Percentiles rank a stretch among this genome's conserved stretches.
Conservation (phyloP, 2,329 filamentous ascomycete genomes). For the Xylogone sp. region DNA sequence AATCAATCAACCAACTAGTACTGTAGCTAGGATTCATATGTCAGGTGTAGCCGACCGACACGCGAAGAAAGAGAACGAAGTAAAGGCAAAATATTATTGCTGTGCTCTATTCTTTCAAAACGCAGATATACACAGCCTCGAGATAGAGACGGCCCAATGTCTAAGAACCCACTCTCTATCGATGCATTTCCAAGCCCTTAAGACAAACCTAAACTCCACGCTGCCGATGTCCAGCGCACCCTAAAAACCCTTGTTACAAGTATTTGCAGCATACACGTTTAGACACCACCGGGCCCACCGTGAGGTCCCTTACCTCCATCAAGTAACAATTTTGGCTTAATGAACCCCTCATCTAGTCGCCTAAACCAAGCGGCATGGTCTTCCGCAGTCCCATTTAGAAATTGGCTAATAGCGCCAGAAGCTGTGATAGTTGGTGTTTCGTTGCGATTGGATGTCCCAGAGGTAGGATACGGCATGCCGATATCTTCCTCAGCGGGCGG, state of each 20-base stretch:
- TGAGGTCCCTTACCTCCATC: conserved; percentile 51
- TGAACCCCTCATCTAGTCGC: conserved; percentile 92
- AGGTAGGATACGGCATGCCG: conserved; percentile 25
- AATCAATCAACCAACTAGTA: too few relatives aligned
- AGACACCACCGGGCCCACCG: conserved; percentile 19
- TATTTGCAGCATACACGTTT: neutral
- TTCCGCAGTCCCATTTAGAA: conserved; percentile 73
- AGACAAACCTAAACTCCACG: conserved; percentile 91
- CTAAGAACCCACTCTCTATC: neutral
- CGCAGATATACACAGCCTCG: neutral
- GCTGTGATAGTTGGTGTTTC: conserved; percentile 56
- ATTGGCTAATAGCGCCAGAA: conserved; percentile 66
- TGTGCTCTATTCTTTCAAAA: neutral
- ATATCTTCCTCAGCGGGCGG: conserved; percentile 8
- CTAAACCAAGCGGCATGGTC: conserved; percentile 88
- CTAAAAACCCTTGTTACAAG: conserved; percentile 42
- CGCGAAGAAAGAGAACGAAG: neutral
- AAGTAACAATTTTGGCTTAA: conserved; percentile 85
- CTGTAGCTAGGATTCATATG: too few relatives aligned
- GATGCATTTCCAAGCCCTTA: neutral
- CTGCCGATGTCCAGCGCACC: conserved; percentile 73
- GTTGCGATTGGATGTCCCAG: conserved; percentile 20
- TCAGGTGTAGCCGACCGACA: too few relatives aligned
- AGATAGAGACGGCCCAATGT: neutral
- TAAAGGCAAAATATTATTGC: neutral